Percentiles rank a stretch among this genome's conserved stretches.
phyloP scores from a whole-genome alignment of 345 rosid species.

The Bretschneidera sinensis region DNA sequence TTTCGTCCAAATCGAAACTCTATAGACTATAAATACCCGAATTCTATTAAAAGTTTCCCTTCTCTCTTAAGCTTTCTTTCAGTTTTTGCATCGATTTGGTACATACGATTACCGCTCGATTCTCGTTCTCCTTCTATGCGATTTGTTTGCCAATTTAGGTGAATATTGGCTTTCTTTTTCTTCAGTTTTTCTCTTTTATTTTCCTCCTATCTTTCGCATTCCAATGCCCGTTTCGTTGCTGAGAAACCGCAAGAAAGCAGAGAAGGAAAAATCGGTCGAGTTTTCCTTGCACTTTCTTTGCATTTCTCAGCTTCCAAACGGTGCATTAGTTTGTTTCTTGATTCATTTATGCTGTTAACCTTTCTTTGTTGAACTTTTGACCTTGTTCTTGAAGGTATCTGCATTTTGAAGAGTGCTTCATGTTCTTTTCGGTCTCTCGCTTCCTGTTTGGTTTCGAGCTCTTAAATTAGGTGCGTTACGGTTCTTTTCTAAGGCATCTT shows the following conservation, averaged over 20 bases:
- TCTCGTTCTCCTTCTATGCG: conserved; percentile 31
- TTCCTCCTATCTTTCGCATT: background rate
- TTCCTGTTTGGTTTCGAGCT: conserved; percentile 10
- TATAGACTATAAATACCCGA: conserved; percentile 37
- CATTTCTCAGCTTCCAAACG: background rate
- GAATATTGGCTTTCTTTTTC: background rate
- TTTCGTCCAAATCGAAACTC: conserved; percentile 24
- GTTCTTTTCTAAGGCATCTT: background rate
- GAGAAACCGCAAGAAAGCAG: background rate
- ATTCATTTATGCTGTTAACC: background rate
- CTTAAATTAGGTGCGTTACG: conserved; percentile 11
- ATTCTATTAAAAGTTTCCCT: background rate
- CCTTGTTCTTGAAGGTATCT: background rate
- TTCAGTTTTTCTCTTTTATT: background rate
- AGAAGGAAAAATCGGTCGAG: background rate
- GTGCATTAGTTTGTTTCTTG: background rate
- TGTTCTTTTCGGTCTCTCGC: conserved; percentile 5
- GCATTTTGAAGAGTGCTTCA: conserved; percentile 19
- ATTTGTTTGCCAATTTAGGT: conserved; percentile 18
- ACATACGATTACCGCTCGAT: conserved; percentile 20
- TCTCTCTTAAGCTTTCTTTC: background rate
- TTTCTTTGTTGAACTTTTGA: background rate
- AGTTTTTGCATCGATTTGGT: conserved; percentile 12
- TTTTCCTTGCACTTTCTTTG: background rate
- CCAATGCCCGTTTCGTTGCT: conserved; percentile 5